phyloP scores from a whole-genome alignment of 345 rosid genomes.

The Murraya koenigii region DNA sequence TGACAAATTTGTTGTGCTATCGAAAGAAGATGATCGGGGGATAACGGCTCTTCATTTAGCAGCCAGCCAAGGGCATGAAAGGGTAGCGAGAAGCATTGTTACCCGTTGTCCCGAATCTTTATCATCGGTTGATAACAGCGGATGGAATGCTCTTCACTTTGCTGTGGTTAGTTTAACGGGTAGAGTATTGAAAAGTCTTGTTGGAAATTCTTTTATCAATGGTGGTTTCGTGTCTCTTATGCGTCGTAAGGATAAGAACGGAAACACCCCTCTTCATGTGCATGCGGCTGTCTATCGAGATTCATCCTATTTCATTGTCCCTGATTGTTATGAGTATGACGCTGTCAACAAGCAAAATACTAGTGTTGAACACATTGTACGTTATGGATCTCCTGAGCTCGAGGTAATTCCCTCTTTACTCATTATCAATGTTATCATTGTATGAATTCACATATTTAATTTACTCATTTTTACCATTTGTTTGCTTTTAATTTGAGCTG shows the following conservation, averaged over 20 bases:
- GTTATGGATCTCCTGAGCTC: background rate
- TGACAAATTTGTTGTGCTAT: background rate
- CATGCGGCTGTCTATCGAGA: no score
- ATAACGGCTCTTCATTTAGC: background rate
- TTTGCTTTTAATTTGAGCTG: no score
- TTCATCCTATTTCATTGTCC: no score
- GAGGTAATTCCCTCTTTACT: background rate
- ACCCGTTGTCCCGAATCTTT: background rate
- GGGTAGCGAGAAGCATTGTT: background rate
- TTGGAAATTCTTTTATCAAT: no score
- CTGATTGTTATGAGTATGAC: no score
- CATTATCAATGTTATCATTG: background rate
- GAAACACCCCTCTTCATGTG: no score
- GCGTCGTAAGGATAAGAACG: no score
- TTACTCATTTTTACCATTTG: no score
- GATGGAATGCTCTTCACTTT: slow-evolving; percentile 1
- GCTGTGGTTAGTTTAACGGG: background rate
- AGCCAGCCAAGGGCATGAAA: background rate
- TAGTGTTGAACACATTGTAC: background rate
- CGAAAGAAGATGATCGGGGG: background rate
- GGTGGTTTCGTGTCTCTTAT: no score
- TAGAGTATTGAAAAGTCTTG: no score
- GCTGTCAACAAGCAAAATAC: background rate
- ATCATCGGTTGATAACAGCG: background rate
- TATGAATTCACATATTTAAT: no score